phyloP scores from a whole-genome alignment of 371 early-diverging fungal species.

The Batkoa obscura region DNA sequence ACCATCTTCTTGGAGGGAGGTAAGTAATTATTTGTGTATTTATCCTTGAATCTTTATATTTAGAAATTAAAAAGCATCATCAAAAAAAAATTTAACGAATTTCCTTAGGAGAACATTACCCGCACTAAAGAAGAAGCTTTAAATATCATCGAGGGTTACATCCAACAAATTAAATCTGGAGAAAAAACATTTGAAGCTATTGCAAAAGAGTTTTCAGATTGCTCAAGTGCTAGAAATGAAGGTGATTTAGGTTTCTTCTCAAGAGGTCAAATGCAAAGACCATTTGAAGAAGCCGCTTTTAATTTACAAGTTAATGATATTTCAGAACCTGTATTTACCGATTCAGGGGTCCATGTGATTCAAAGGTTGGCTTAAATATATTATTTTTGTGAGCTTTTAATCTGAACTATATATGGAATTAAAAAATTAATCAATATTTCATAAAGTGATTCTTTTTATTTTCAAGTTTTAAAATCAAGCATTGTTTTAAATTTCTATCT shows the following conservation, averaged over 20 bases:
- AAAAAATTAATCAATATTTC: too few species aligned
- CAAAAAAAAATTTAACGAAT: too few species aligned
- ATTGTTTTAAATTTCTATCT: too few species aligned
- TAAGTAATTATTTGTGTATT: too few species aligned
- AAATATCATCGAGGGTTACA: conserved; percentile 32
- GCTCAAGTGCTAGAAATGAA: conserved; percentile 64
- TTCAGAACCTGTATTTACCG: conserved; percentile 66
- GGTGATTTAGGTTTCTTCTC: conserved; percentile 85
- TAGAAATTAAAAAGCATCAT: too few species aligned
- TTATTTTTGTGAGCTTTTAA: too few species aligned
- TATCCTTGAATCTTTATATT: background rate
- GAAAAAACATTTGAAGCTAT: conserved; percentile 36
- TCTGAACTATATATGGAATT: too few species aligned
- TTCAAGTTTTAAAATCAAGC: too few species aligned
- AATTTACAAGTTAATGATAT: conserved; percentile 67
- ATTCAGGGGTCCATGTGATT: conserved; percentile 86
- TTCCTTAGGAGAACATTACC: conserved; percentile 58
- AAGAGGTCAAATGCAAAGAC: conserved; percentile 58
- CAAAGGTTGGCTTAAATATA: conserved; percentile 70
- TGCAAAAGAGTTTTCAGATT: conserved; percentile 66
- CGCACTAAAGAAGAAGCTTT: conserved; percentile 74
- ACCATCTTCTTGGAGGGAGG: conserved; percentile 82
- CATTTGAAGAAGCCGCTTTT: conserved; percentile 84
- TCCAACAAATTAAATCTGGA: conserved; percentile 33
- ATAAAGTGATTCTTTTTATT: too few species aligned